Conservation (phyloP, 768 basidiomycete species). For the Mycena leptocephala region DNA sequence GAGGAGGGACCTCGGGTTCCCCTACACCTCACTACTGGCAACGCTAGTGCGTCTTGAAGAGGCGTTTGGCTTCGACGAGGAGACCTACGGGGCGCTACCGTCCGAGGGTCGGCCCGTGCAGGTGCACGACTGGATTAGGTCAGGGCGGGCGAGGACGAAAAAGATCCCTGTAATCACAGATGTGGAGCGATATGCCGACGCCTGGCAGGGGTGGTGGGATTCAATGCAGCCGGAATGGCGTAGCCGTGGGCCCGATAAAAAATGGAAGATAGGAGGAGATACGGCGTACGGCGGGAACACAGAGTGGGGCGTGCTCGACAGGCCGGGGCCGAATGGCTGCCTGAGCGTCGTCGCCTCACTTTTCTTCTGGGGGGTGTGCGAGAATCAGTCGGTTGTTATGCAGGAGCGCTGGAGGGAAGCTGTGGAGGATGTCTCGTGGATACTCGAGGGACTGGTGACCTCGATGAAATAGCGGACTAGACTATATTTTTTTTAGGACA, state of each 20-base stretch:
- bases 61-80: neutral
- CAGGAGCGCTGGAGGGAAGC: neutral
- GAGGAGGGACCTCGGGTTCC: neutral
- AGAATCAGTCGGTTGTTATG: neutral
- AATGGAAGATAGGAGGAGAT: neutral
- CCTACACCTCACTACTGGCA: neutral
- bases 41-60: neutral
- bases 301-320: slow-evolving; percentile 4
- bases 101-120: neutral
- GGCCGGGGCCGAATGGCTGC: neutral
- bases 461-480: slow-evolving; percentile 2
- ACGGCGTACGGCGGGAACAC: neutral
- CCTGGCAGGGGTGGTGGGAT: neutral
- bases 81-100: neutral
- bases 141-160: neutral
- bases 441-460: slow-evolving; percentile 8
- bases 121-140: neutral
- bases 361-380: slow-evolving; percentile 1
- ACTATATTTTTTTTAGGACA: too few relatives aligned
- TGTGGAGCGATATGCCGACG: neutral
- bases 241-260: neutral
- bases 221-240: neutral
- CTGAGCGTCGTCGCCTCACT: slow-evolving; percentile 6
- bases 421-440: neutral
- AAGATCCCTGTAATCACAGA: neutral